Evolutionary conservation across 2,329 filamentous ascomycete species (phyloP), one percentile per base, ranked within the genome.

Genomic region (Cytospora piceae): DNA sequence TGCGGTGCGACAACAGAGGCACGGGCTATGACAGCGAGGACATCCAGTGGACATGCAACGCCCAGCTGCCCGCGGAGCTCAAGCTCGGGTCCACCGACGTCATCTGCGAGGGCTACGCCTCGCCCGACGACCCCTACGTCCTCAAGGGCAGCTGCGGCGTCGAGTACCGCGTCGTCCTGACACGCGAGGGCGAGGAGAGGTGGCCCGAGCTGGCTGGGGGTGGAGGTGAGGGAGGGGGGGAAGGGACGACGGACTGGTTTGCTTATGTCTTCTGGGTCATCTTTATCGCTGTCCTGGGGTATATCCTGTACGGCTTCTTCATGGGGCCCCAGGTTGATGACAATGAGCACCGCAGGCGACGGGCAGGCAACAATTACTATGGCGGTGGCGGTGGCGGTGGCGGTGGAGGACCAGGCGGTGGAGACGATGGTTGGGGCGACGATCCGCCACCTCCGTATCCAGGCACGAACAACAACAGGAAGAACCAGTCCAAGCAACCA

Each of bases 131-230:
- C 75, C 87, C 87, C 0, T 96, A 93, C 76, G 85, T 98, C n/a
- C 80, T 98, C 62, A 93, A 91, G 73, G 95, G 95, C 27, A 95
- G 91, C 76, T 98, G 94, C 77, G 95, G 91, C 17, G 94, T 97
- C 29, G 92, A 97, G 78, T 98, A 98, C 77, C 84, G 90, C 17
- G 78, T 98, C 8, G 77, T 90, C 0, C 80, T 98, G 61, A 98
- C 94, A 0, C 87, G 90, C 14, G 81, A 84, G 68, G 95, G 95
- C 3, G 88, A 94, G 78, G 78, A 84, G 71, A 86, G 83, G 71
- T 94, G 90, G 75, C 91, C 90, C 1, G 75, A 84, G 46, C 73
- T 86, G 51, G 79, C 77, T 61, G 77, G 75, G 53, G 79, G 72
- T 54, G 74, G 73, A 31, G 77, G 72, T 2, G 77, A 76, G 68